A percentile compares a stretch with the other conserved stretches of the same genome.
phyloP scores from a whole-genome alignment of 73 alveolate species.

The Symbiodinium pilosum region DNA sequence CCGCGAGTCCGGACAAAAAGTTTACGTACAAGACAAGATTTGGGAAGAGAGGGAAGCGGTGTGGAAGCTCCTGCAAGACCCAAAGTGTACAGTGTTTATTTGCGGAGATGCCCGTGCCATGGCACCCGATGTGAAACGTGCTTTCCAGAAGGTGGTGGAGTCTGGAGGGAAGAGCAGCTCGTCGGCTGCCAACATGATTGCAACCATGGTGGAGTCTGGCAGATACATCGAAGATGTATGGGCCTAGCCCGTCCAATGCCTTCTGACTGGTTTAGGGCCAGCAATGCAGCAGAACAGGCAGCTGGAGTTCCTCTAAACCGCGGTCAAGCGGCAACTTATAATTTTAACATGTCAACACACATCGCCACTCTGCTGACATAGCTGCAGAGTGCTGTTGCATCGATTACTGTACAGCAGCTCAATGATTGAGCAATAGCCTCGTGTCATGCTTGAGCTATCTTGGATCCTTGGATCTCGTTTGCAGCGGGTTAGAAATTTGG shows the following conservation, averaged over 20 bases:
- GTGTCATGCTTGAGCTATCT: too few relatives aligned
- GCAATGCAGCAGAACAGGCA: too few relatives aligned
- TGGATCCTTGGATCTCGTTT: too few relatives aligned
- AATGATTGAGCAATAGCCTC: too few relatives aligned
- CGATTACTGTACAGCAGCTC: too few relatives aligned
- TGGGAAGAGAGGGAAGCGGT: slow-evolving; percentile 71
- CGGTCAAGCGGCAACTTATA: too few relatives aligned
- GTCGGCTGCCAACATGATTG: slow-evolving; percentile 50
- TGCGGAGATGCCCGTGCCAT: slow-evolving; percentile 90
- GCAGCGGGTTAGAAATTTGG: too few relatives aligned
- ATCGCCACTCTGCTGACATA: too few relatives aligned
- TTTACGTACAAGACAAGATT: slow-evolving; percentile 98
- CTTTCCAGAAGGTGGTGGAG: slow-evolving; percentile 43
- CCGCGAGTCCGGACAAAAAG: slow-evolving; percentile 97
- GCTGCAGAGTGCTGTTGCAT: too few relatives aligned
- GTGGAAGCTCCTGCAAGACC: slow-evolving; percentile 46
- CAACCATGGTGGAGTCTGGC: slow-evolving; percentile 70
- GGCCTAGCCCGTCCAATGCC: slow-evolving; percentile 3
- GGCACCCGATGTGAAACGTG: slow-evolving; percentile 87
- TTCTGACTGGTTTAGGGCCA: too few relatives aligned
- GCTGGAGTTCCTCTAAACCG: too few relatives aligned
- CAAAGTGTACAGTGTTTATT: slow-evolving; percentile 26
- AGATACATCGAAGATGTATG: slow-evolving; percentile 64
- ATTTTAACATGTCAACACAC: too few relatives aligned
- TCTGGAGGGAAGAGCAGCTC: slow-evolving; percentile 43